Evolutionary conservation across 73 alveolate genomes (phyloP).

Genomic region (Paramecium primaurelia): DNA sequence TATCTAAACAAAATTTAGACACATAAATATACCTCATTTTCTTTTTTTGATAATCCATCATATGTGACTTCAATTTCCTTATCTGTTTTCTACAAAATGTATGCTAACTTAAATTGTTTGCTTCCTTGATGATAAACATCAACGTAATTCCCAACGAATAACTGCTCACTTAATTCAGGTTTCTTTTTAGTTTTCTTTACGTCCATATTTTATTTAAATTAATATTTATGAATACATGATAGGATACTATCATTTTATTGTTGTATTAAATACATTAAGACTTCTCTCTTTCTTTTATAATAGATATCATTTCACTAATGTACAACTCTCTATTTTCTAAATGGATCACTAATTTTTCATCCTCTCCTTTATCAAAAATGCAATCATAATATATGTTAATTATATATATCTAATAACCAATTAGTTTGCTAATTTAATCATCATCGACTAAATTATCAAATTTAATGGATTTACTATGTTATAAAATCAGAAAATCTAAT

Average conservation of each 20-base stretch:
- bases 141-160: slow-evolving; percentile 14
- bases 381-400: not conserved
- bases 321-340: not conserved
- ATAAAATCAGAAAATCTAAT: not conserved
- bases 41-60: slow-evolving; percentile 22
- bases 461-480: not conserved
- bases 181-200: not conserved
- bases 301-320: not conserved
- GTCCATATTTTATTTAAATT: slow-evolving; percentile 19
- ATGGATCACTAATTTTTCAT: not conserved
- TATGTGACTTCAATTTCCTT: slow-evolving; percentile 25
- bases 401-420: not conserved
- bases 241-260: not conserved
- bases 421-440: not conserved
- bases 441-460: not conserved
- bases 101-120: not conserved
- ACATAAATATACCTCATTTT: not conserved
- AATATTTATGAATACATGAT: not conserved
- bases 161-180: slow-evolving; percentile 18
- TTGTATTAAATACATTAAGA: not conserved
- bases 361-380: not conserved
- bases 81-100: not conserved
- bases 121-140: not conserved
- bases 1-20: not conserved
- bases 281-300: not conserved